Conservation (phyloP, 164 flowering plant species). For the Santalum album region DNA sequence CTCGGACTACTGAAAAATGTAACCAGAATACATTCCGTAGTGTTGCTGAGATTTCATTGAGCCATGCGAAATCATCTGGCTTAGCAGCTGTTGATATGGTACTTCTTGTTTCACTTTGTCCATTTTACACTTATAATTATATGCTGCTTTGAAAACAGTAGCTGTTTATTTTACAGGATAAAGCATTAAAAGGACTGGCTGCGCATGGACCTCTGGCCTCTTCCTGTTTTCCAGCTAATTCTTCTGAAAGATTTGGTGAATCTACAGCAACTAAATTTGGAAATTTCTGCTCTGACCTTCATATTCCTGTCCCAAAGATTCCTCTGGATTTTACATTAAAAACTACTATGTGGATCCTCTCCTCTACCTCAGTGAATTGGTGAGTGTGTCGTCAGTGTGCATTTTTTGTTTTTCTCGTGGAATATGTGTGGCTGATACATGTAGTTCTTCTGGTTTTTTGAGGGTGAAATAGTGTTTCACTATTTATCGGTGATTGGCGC, state of each 20-base stretch:
- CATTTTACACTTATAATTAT: neutral
- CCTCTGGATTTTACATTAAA: conserved; percentile 87
- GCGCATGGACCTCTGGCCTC: conserved; percentile 27
- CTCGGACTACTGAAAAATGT: conserved; percentile 31
- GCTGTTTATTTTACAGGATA: conserved; percentile 27
- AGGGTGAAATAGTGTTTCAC: neutral
- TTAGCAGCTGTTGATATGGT: conserved; percentile 60
- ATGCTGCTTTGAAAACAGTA: neutral
- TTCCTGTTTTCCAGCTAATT: conserved; percentile 22
- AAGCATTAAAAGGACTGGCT: conserved; percentile 66
- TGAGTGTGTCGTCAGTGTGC: conserved; percentile 24
- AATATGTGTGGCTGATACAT: neutral
- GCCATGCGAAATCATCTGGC: conserved; percentile 30
- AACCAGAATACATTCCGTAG: conserved; percentile 51
- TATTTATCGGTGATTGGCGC: neutral
- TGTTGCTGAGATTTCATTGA: conserved; percentile 60
- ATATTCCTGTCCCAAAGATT: conserved; percentile 40
- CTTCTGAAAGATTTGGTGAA: conserved; percentile 26
- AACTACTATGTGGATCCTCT: conserved; percentile 54
- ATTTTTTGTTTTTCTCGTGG: neutral
- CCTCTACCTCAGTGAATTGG: conserved; percentile 73
- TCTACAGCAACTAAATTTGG: conserved; percentile 14
- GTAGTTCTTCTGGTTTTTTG: neutral
- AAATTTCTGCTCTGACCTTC: conserved; percentile 33
- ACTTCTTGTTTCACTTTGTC: conserved; percentile 7